Evolutionary conservation across 208 protist genomes (phyloP).

Genomic region (Porcisia hertigi): DNA sequence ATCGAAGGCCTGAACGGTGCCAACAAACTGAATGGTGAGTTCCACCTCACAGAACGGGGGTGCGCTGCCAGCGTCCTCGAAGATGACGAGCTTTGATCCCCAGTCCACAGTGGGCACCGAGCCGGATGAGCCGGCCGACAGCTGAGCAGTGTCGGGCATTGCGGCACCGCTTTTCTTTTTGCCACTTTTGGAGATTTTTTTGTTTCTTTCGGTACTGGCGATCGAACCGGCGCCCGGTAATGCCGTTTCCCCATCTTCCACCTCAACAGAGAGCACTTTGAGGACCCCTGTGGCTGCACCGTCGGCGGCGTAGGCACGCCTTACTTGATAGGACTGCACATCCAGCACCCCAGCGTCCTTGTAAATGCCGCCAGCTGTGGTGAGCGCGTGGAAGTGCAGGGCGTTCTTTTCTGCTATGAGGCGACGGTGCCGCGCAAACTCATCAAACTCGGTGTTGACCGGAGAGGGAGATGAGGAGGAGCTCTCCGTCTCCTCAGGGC

Average conservation of each 20-base stretch:
- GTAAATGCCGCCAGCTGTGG: conserved; percentile 11
- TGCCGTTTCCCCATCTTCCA: conserved; percentile 25
- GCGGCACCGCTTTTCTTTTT: conserved; percentile 3
- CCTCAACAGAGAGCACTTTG: conserved; percentile 52
- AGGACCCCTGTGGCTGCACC: conserved; percentile 9
- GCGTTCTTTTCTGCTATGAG: conserved; percentile 15
- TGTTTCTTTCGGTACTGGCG: not conserved
- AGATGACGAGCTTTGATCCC: conserved; percentile 62
- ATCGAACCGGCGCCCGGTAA: not conserved
- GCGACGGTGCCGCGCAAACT: conserved; percentile 17
- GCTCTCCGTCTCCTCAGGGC: not conserved
- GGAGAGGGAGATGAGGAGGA: not conserved
- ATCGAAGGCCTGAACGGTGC: conserved; percentile 47
- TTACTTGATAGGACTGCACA: conserved; percentile 46
- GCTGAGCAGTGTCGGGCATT: not conserved
- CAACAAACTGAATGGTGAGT: conserved; percentile 51
- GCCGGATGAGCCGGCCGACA: not conserved
- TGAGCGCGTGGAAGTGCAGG: conserved; percentile 67
- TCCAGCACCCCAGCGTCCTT: conserved; percentile 37
- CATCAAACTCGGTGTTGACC: conserved; percentile 19
- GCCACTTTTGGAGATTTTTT: not conserved
- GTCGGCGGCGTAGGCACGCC: conserved; percentile 2
- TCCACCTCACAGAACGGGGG: conserved; percentile 45
- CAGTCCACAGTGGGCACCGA: not conserved
- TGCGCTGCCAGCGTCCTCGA: conserved; percentile 41